Evolutionary conservation across 2,329 filamentous ascomycete species (phyloP), one percentile per base, ranked within the genome.

Genomic region (Colletotrichum sp.): DNA sequence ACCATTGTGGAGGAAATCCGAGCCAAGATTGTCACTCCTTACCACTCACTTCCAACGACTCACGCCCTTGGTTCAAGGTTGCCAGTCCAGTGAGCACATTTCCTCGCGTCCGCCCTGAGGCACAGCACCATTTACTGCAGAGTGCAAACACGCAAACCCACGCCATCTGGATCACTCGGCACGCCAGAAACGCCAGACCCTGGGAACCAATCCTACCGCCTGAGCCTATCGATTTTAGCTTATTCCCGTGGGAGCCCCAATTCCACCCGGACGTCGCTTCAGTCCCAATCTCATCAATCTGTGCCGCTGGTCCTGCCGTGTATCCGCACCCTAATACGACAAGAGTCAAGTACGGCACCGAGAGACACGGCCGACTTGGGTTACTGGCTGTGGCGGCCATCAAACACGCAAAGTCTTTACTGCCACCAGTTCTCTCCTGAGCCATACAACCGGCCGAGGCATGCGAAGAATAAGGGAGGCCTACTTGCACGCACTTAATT

Each of bases 81-180:
- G 34, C 33, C 33, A 16, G 59, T 33, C 24, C 15, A 57, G 15
- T 24, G 24, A 31, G 29, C 58, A 21, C 58, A 61, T 36, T 18
- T 31, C 11, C 29, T 59, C 57, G 31, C 27, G 27, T 29, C 18
- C 61, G 33, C 31, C 9, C 29, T 54, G 69, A 67, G 55, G 54
- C 69, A 71, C 62, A 47, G 62, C 51, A 70, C 29, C 8, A 29
- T 29, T 29, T 29, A 58, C 57, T n/a, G 57, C 29, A 59, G 27
- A 58, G 51, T 29, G 31, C 31, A 33, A 66, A 57, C 31, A 43
- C 38, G 38, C 18, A 43, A 43, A 43, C 38, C 38, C 70, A 59
- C 70, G 59, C 70, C 66, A 65, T 61, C 70, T 73, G 70, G 70
- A 70, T 73, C 59, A 64, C 33, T 61, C 70, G 70, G 70, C 70